phyloP scores from a whole-genome alignment of 2,329 filamentous ascomycete genomes.

The Epichloe sibirici region DNA sequence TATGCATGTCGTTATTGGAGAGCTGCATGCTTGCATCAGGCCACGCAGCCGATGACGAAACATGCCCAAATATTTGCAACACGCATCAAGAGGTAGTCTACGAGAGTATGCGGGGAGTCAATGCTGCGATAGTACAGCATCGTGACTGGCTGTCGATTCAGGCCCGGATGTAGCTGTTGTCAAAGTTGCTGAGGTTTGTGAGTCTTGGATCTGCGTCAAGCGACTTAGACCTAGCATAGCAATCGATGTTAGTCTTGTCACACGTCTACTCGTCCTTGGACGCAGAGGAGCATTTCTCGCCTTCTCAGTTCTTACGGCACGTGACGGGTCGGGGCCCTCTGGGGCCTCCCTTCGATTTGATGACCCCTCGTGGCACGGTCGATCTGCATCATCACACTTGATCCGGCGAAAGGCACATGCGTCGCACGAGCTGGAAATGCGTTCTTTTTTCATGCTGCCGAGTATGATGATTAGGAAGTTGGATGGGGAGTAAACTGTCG shows the following conservation, averaged over 20 bases:
- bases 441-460: neutral
- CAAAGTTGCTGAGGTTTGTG: neutral
- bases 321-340: neutral
- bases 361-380: conserved; percentile 2
- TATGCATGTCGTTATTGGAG: too few relatives aligned
- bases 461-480: too few relatives aligned
- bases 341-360: neutral
- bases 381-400: conserved; percentile 3
- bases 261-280: too few relatives aligned
- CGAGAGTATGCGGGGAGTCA: neutral
- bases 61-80: conserved; percentile 1
- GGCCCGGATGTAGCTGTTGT: neutral
- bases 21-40: neutral
- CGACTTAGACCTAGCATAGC: conserved; percentile 1
- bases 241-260: neutral
- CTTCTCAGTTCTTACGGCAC: conserved; percentile 2
- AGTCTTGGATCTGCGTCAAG: neutral
- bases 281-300: neutral
- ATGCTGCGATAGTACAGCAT: neutral
- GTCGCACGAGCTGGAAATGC: conserved; percentile 5
- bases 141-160: neutral
- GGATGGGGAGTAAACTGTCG: too few relatives aligned
- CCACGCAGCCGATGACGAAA: neutral
- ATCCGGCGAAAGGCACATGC: conserved; percentile 2
- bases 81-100: conserved; percentile 8